Base-by-base conservation (phyloP, 345 rosid species). In the Ceriops decandra region DNA sequence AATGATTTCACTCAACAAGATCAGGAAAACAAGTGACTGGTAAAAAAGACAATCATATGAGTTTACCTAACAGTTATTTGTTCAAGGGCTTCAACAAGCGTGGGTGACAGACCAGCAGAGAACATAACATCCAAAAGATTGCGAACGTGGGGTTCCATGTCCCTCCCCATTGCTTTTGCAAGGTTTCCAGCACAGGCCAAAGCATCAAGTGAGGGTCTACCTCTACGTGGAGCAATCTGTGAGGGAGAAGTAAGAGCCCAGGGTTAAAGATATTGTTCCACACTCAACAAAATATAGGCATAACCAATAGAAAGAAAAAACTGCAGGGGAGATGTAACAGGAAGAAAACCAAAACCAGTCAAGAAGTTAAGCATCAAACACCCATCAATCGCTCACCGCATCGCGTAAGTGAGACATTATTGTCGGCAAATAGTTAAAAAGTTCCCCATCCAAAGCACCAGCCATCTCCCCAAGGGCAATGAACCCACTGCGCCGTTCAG, bases 391-490 rank as follows among this genome's bases (percentile, higher is more conserved):
- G 77, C 98, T 76, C 82, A 90, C 98, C 69, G 98, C 98, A 78
- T 95, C 99, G 63, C 89, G 96, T 71, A 95, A 84, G 81, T 87
- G 93, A 86, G 92, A 63, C 60, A 81, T 88, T 67, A 95, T 95
- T 82, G 89, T 92, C 78, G 99, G 97, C 97, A 95, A 90, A 88
- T 95, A 95, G 64, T 84, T 74, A 65, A 82, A 74, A 79, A 95
- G 97, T 76, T 95, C 95, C 75, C 97, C 99, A 68, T 95, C 99
- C 82, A 95, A 78, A 77, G 99, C 99, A 82, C 99, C 99, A 58
- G 99, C 99, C 99, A 95, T 95, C 88, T 95, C 99, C 58, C 99
- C 99, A 60, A 95, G 97, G 72, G 99, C 99, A 72, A 87, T 82
- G 78, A 95, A 95, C 51, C 97, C 99, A 78, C 97, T 95, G 60